These are phyloP conservation scores for Malus hybrid DNA, from an alignment of 331 rosid species.

Conservation along the genomic window DNA sequence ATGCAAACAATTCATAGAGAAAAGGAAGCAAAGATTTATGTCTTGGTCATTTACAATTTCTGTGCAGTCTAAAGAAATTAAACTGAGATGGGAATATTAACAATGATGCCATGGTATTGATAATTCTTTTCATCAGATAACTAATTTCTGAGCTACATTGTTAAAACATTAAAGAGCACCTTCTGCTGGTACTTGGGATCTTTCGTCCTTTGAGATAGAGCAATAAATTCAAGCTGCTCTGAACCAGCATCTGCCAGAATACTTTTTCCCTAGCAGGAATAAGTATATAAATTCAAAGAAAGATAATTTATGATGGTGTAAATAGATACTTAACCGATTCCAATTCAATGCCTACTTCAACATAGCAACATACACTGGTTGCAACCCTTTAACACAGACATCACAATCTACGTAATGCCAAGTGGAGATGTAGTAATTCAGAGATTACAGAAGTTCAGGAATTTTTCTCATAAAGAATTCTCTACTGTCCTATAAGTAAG, in stretches of 20 bases:
- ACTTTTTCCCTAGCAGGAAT: slow-evolving; percentile 7
- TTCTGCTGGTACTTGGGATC: slow-evolving; percentile 21
- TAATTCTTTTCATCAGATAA: background rate
- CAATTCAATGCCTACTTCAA: background rate
- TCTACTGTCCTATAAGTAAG: background rate
- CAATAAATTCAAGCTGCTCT: slow-evolving; percentile 21
- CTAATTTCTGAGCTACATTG: background rate
- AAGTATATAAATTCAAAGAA: background rate
- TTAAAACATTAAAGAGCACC: slow-evolving; percentile 2
- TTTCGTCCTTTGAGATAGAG: slow-evolving; percentile 18
- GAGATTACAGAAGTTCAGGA: background rate
- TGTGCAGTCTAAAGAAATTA: background rate
- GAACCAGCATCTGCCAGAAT: slow-evolving; percentile 19
- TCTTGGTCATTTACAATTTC: background rate
- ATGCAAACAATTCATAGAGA: background rate
- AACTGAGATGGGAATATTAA: background rate
- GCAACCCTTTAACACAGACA: background rate
- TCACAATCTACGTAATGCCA: background rate
- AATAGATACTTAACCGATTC: background rate
- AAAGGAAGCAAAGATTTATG: background rate
- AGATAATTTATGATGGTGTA: background rate
- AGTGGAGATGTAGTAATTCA: background rate
- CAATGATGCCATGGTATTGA: background rate
- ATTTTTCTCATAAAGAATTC: background rate
- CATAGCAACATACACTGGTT: background rate